A percentile compares a stretch with the other conserved stretches of the same genome.
These are phyloP conservation scores for Botryosphaeria dothidea DNA, from an alignment of 2,329 filamentous ascomycete species.

Conservation along the genomic window DNA sequence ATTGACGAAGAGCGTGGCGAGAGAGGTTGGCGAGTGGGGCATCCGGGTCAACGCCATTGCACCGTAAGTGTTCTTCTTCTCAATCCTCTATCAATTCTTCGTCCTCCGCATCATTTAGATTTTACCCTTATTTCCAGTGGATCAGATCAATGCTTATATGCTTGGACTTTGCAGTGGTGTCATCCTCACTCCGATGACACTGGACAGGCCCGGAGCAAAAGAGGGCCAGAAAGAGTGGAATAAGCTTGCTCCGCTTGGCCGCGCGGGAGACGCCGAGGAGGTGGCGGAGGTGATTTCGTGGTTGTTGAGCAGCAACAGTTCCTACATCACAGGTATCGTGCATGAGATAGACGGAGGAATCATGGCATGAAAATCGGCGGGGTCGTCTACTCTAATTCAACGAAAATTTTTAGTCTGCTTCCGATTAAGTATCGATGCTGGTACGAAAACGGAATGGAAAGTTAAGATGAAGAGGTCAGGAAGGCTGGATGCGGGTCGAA, in stretches of 20 bases:
- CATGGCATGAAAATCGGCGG: conserved; percentile 27
- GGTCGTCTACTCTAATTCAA: no score
- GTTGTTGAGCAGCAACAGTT: conserved; percentile 47
- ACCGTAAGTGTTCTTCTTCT: conserved; percentile 30
- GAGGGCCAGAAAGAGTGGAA: conserved; percentile 26
- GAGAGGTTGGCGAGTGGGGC: conserved; percentile 39
- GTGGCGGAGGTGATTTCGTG: conserved; percentile 51
- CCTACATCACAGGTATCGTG: conserved; percentile 49
- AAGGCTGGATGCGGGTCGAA: no score
- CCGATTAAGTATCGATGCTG: no score
- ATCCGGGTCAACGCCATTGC: conserved; percentile 38
- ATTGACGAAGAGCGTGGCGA: conserved; percentile 41
- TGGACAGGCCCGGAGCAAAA: conserved; percentile 26
- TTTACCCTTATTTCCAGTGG: neutral
- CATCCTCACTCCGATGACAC: conserved; percentile 26
- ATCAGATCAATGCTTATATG: neutral
- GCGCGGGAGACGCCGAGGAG: conserved; percentile 34
- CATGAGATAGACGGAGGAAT: conserved; percentile 51
- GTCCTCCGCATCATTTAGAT: neutral
- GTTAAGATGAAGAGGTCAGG: no score
- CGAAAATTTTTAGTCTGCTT: no score
- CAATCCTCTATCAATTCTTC: neutral
- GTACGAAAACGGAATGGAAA: no score
- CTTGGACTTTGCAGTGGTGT: neutral
- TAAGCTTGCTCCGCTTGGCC: conserved; percentile 28